A percentile compares a stretch with the other conserved stretches of the same genome.
Evolutionary conservation across 495 filamentous ascomycete genomes (phyloP).

Genomic region (Achaetomiella virescens): DNA sequence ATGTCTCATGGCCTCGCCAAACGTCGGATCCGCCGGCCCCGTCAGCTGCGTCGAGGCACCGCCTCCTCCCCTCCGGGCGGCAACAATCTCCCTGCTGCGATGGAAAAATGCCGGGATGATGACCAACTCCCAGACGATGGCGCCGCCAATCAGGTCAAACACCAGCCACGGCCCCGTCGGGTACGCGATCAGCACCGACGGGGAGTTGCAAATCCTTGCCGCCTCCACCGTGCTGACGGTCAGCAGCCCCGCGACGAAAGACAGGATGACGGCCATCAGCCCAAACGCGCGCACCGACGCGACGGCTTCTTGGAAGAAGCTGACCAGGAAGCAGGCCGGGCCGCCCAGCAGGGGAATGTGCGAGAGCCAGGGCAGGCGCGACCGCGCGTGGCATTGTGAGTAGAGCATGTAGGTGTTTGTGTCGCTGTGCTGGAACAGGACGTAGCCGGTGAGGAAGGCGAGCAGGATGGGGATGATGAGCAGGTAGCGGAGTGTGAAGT

Average conservation of each 20-base stretch:
- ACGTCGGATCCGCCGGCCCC: conserved; percentile 19
- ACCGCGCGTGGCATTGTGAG: conserved; percentile 37
- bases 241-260: conserved; percentile 30
- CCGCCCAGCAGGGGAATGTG: conserved; percentile 31
- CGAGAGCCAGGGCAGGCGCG: conserved; percentile 30
- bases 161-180: conserved; percentile 35
- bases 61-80: conserved; percentile 11
- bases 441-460: conserved; percentile 22
- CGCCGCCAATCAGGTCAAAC: conserved; percentile 36
- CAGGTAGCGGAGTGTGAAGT: conserved; percentile 20
- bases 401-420: conserved; percentile 36
- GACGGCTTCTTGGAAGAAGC: conserved; percentile 31
- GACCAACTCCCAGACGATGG: conserved; percentile 37
- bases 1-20: conserved; percentile 30
- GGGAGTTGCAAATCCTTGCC: conserved; percentile 33
- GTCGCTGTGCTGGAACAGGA: conserved; percentile 29
- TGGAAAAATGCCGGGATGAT: conserved; percentile 39
- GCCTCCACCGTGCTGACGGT: conserved; percentile 35
- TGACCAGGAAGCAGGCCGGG: conserved; percentile 35
- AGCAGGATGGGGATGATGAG: conserved; percentile 30
- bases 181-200: conserved; percentile 27
- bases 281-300: conserved; percentile 21
- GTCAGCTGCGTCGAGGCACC: not conserved
- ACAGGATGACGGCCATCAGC: conserved; percentile 25
- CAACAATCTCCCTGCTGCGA: conserved; percentile 24